Evolutionary conservation across 345 rosid species (phyloP).

Genomic region (Reutealis trisperma): DNA sequence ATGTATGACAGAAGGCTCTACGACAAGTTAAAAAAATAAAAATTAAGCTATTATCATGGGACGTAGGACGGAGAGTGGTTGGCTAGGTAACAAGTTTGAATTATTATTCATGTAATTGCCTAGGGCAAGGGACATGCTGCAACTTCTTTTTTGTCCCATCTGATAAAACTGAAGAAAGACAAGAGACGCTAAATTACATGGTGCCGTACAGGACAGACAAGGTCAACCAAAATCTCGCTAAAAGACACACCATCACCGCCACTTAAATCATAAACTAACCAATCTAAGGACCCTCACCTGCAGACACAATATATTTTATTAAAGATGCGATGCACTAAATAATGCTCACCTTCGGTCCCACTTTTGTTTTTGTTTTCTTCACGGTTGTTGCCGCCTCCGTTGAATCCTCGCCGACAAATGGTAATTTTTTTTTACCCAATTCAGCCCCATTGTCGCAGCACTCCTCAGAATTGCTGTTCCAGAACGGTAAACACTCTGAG

Average conservation of each 20-base stretch:
- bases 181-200: slow-evolving; percentile 1
- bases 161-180: background rate
- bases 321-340: slow-evolving; percentile 19
- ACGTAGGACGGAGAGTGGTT: too few relatives aligned
- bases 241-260: slow-evolving; percentile 22
- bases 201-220: background rate
- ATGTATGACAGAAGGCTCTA: too few relatives aligned
- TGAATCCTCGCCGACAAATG: slow-evolving; percentile 54
- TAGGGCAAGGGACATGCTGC: slow-evolving; percentile 9
- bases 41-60: too few relatives aligned
- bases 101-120: too few relatives aligned
- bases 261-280: slow-evolving; percentile 5
- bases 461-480: slow-evolving; percentile 42
- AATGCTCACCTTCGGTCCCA: slow-evolving; percentile 61
- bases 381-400: slow-evolving; percentile 28
- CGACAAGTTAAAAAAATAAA: too few relatives aligned
- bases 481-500: slow-evolving; percentile 56
- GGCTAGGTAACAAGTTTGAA: too few relatives aligned
- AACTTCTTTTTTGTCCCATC: slow-evolving; percentile 26
- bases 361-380: slow-evolving; percentile 21
- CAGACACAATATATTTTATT: slow-evolving; percentile 39
- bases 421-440: slow-evolving; percentile 33
- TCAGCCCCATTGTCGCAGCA: slow-evolving; percentile 19
- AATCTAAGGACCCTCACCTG: slow-evolving; percentile 35
- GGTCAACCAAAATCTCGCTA: slow-evolving; percentile 29